Conservation (phyloP, 2,329 filamentous ascomycete genomes). For the Atkinsonella hypoxylon region DNA sequence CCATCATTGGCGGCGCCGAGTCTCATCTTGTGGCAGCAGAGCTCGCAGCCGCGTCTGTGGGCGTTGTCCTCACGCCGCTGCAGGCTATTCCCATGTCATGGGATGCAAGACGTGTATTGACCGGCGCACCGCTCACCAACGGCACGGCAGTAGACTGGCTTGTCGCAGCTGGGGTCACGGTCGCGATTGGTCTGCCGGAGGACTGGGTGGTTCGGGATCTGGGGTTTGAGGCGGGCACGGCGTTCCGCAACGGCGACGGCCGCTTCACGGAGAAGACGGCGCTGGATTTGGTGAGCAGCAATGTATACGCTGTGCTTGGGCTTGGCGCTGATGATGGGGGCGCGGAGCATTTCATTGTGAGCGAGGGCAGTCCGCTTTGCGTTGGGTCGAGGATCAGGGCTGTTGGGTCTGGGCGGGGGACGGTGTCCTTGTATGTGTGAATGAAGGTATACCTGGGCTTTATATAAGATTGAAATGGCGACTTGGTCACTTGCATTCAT, state of each 20-base stretch:
- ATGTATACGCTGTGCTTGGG: constrained; percentile 47
- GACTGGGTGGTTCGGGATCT: constrained; percentile 52
- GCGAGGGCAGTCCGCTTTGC: constrained; percentile 50
- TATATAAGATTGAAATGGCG: too few relatives aligned
- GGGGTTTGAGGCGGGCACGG: constrained; percentile 47
- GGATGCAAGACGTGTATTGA: constrained; percentile 50
- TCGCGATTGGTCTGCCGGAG: constrained; percentile 47
- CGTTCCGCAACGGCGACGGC: constrained; percentile 42
- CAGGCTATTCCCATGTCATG: constrained; percentile 42
- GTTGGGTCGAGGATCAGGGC: constrained; percentile 44
- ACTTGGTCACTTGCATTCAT: too few relatives aligned
- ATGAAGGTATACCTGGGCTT: too few relatives aligned
- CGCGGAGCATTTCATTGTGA: constrained; percentile 45
- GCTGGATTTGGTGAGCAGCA: constrained; percentile 42
- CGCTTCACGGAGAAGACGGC: constrained; percentile 41
- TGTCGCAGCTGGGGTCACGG: constrained; percentile 43
- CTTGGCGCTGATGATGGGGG: constrained; percentile 20
- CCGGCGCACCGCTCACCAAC: constrained; percentile 54
- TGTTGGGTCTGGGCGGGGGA: constrained; percentile 26
- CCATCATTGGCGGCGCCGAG: constrained; percentile 52
- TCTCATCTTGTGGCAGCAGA: constrained; percentile 46
- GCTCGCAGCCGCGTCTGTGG: constrained; percentile 42
- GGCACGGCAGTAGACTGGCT: constrained; percentile 49
- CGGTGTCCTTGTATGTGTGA: constrained; percentile 24
- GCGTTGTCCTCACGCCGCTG: constrained; percentile 48